A percentile compares a stretch with the other conserved stretches of the same genome.
Conservation (phyloP, 2,329 filamentous ascomycete genomes). For the Sporothrix pseudoabietina region DNA sequence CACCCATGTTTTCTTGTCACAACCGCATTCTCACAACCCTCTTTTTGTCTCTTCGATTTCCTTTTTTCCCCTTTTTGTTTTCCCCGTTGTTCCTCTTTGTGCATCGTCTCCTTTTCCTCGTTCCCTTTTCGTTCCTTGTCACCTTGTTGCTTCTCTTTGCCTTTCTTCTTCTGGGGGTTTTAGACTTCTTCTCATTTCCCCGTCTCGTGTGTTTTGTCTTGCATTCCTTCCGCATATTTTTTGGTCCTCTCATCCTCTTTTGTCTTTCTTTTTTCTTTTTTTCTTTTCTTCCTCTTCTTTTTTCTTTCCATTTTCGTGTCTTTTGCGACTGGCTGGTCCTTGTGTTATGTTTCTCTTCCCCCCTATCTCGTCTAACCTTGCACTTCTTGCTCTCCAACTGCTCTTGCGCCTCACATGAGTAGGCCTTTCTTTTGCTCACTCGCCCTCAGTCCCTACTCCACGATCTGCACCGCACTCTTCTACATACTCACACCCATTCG, state of each 20-base stretch:
- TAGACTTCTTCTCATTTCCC: conserved; percentile 9
- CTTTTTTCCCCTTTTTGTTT: neutral
- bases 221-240: conserved; percentile 10
- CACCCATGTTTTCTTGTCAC: neutral
- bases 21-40: neutral
- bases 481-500: neutral
- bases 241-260: neutral
- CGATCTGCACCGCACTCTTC: conserved; percentile 7
- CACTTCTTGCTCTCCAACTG: conserved; percentile 2
- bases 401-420: neutral
- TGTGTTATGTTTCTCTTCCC: neutral
- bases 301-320: neutral
- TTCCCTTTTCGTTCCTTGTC: neutral
- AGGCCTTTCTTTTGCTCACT: neutral
- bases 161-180: neutral
- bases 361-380: conserved; percentile 10
- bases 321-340: conserved; percentile 7
- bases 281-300: neutral
- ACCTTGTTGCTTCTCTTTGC: neutral
- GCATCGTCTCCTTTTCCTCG: neutral
- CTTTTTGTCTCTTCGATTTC: neutral
- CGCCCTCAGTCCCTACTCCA: neutral
- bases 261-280: neutral
- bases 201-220: conserved; percentile 20
- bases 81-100: conserved; percentile 3